phyloP scores from a whole-genome alignment of 1,139 yeast species.

The Suhomyces terraborum region DNA sequence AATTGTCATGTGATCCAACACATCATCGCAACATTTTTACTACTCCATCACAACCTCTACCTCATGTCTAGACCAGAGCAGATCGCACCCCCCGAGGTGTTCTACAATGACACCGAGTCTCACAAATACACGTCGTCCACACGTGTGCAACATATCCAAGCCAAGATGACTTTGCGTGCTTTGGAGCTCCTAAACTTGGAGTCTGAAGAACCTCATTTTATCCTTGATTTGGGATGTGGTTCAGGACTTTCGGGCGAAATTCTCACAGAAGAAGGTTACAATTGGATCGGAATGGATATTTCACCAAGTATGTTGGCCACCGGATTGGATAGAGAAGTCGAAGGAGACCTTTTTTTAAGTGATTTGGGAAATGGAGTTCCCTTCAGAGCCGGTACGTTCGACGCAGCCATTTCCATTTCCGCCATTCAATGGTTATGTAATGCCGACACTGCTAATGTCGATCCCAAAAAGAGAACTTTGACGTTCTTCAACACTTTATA shows the following conservation, averaged over 20 bases:
- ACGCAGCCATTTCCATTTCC: slow-evolving; percentile 93
- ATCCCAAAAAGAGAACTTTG: slow-evolving; percentile 82
- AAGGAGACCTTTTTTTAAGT: slow-evolving; percentile 86
- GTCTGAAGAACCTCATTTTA: slow-evolving; percentile 63
- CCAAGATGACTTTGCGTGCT: slow-evolving; percentile 94
- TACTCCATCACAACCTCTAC: neutral
- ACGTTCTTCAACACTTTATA: slow-evolving; percentile 86
- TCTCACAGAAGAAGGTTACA: slow-evolving; percentile 87
- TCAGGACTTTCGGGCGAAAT: slow-evolving; percentile 96
- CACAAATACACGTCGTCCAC: slow-evolving; percentile 87
- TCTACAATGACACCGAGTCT: slow-evolving; percentile 88
- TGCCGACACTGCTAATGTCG: slow-evolving; percentile 81
- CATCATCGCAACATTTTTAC: slow-evolving; percentile 9
- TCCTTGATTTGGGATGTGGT: slow-evolving; percentile 96
- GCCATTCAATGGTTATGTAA: slow-evolving; percentile 98
- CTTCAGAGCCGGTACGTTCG: slow-evolving; percentile 94
- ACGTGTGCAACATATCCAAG: slow-evolving; percentile 97
- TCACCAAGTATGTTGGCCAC: slow-evolving; percentile 96
- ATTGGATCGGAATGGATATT: slow-evolving; percentile 97
- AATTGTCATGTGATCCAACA: slow-evolving; percentile 6
- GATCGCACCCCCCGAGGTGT: slow-evolving; percentile 95
- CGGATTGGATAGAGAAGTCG: slow-evolving; percentile 87
- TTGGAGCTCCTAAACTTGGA: slow-evolving; percentile 76
- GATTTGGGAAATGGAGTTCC: slow-evolving; percentile 97
- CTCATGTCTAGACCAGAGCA: slow-evolving; percentile 96